phyloP scores from a whole-genome alignment of 2,329 filamentous ascomycete species.

The Fusarium nelsonii region DNA sequence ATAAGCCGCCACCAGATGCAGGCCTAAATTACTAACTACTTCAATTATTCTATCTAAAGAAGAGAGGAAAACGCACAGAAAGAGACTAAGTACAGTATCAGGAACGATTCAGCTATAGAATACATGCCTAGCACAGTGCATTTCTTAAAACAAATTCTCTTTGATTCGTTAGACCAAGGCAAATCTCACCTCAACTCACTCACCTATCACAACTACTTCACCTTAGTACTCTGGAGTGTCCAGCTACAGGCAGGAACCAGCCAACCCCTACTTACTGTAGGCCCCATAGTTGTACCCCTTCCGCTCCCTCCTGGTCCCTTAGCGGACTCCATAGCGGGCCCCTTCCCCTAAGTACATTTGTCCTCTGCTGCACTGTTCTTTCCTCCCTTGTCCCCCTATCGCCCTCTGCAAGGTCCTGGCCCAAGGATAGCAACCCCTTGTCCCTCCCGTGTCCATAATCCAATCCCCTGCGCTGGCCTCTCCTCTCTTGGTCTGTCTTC shows the following conservation, averaged over 20 bases:
- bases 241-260: constrained; percentile 1
- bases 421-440: constrained; percentile 46
- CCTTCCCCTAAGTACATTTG: constrained; percentile 26
- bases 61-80: background rate
- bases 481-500: constrained; percentile 43
- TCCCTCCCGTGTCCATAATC: constrained; percentile 47
- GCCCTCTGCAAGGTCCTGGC: constrained; percentile 44
- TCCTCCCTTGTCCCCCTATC: constrained; percentile 45
- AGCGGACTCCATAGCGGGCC: constrained; percentile 38
- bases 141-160: background rate
- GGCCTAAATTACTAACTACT: constrained; percentile 3
- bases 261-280: constrained; percentile 10
- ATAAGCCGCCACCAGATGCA: constrained; percentile 31
- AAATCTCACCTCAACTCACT: background rate
- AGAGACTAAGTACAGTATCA: background rate
- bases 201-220: background rate
- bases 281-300: constrained; percentile 27
- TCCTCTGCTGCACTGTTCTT: constrained; percentile 15
- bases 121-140: constrained; percentile 15
- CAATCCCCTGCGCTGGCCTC: constrained; percentile 45
- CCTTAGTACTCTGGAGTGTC: background rate
- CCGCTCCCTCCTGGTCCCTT: constrained; percentile 30
- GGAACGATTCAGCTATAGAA: constrained; percentile 1
- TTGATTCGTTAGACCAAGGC: background rate
- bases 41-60: background rate